Percentiles rank a stretch among this genome's conserved stretches.
phyloP scores from a whole-genome alignment of 345 rosid genomes.

The Limnanthes douglasii region DNA sequence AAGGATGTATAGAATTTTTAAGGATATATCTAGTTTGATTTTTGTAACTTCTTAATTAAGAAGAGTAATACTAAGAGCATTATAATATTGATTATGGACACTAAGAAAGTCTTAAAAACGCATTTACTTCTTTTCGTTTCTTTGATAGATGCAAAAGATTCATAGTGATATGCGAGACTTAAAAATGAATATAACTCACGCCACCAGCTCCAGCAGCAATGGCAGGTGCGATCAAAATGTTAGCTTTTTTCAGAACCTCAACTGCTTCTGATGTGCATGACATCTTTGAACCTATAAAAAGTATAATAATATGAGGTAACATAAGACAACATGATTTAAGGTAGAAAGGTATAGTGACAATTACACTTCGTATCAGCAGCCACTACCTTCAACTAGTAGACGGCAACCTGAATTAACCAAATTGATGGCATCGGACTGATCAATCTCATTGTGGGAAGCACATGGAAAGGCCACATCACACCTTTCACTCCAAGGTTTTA shows the following conservation, averaged over 20 bases:
- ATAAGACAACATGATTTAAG: not conserved
- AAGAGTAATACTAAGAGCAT: too few relatives aligned
- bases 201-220: constrained; percentile 99
- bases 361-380: constrained; percentile 6
- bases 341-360: not conserved
- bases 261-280: constrained; percentile 94
- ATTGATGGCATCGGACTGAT: constrained; percentile 88
- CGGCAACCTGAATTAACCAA: constrained; percentile 85
- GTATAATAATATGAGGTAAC: constrained; percentile 2
- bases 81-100: constrained; percentile 1
- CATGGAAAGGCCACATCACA: constrained; percentile 95
- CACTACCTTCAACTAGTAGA: constrained; percentile 79
- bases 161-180: not conserved
- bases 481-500: constrained; percentile 94
- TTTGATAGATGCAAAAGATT: not conserved
- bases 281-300: constrained; percentile 74
- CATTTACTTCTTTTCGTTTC: too few relatives aligned
- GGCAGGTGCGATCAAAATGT: constrained; percentile 87
- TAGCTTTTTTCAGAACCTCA: constrained; percentile 76
- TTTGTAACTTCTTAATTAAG: too few relatives aligned
- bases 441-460: constrained; percentile 90
- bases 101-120: too few relatives aligned
- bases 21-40: too few relatives aligned
- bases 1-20: too few relatives aligned
- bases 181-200: constrained; percentile 29